Evolutionary conservation across 2,329 filamentous ascomycete genomes (phyloP).

Genomic region (Colletotrichum sp.): DNA sequence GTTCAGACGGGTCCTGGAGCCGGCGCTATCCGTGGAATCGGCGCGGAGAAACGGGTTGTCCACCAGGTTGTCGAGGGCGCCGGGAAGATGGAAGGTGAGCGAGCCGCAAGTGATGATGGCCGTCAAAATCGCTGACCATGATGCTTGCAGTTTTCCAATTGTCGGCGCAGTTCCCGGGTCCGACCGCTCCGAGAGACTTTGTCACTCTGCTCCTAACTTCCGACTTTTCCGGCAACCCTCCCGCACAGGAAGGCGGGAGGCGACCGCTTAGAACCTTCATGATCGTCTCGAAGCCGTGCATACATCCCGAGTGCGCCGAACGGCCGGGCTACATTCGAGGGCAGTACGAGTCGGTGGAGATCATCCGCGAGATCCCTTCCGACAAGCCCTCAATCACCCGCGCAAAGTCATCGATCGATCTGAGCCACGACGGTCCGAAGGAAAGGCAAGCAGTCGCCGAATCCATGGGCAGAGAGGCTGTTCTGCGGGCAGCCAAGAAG

Average conservation of each 20-base stretch:
- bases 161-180: slow-evolving; percentile 88
- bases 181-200: slow-evolving; percentile 88
- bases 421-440: slow-evolving; percentile 36
- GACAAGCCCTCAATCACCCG: slow-evolving; percentile 45
- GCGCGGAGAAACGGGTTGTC: slow-evolving; percentile 78
- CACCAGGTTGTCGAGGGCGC: slow-evolving; percentile 60
- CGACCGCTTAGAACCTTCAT: slow-evolving; percentile 75
- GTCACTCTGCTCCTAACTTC: slow-evolving; percentile 79
- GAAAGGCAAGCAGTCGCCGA: slow-evolving; percentile 29
- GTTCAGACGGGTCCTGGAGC: slow-evolving; percentile 72
- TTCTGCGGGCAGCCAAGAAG: slow-evolving; percentile 36
- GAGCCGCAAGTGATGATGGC: not conserved
- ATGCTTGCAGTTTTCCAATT: slow-evolving; percentile 75
- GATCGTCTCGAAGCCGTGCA: slow-evolving; percentile 84
- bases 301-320: slow-evolving; percentile 74
- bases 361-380: slow-evolving; percentile 82
- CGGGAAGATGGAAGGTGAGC: slow-evolving; percentile 67
- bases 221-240: slow-evolving; percentile 49
- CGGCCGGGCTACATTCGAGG: slow-evolving; percentile 80
- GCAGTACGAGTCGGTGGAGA: slow-evolving; percentile 88
- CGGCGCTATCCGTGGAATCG: slow-evolving; percentile 83
- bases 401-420: slow-evolving; percentile 49
- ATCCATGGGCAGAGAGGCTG: slow-evolving; percentile 42
- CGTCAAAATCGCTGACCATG: slow-evolving; percentile 12
- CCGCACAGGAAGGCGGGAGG: slow-evolving; percentile 26